These are phyloP conservation scores for Kandelia obovata DNA, from an alignment of 345 rosid species.

Conservation along the genomic window DNA sequence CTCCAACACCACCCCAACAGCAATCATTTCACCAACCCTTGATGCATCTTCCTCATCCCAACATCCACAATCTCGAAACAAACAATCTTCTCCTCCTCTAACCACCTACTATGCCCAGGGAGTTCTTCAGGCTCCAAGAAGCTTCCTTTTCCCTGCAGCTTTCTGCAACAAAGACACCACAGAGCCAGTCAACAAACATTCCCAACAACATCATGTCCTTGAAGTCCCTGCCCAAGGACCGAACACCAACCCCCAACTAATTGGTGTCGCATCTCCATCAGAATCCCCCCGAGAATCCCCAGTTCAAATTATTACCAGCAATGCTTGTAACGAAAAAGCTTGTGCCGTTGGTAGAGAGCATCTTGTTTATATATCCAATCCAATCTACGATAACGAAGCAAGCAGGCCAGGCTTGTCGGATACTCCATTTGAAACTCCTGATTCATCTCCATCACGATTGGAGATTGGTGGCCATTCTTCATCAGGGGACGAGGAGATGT, in stretches of 20 bases:
- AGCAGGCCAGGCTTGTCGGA: slow-evolving; percentile 26
- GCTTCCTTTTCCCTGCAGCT: slow-evolving; percentile 41
- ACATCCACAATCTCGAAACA: slow-evolving; percentile 18
- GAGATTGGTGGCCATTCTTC: slow-evolving; percentile 42
- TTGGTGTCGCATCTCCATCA: slow-evolving; percentile 37
- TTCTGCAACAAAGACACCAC: slow-evolving; percentile 17
- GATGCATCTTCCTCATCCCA: slow-evolving; percentile 19
- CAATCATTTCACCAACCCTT: slow-evolving; percentile 1
- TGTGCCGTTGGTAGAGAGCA: slow-evolving; percentile 24
- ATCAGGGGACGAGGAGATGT: slow-evolving; percentile 35
- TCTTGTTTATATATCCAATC: slow-evolving; percentile 78
- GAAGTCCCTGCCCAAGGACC: slow-evolving; percentile 25
- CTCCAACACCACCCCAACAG: slow-evolving; percentile 12
- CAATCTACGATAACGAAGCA: slow-evolving; percentile 58
- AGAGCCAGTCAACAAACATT: slow-evolving; percentile 13
- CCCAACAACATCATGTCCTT: slow-evolving; percentile 22
- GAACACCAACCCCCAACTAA: slow-evolving; percentile 27
- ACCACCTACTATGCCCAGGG: slow-evolving; percentile 55
- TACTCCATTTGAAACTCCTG: slow-evolving; percentile 80
- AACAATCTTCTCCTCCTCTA: slow-evolving; percentile 28
- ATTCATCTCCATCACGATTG: slow-evolving; percentile 69
- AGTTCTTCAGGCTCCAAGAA: slow-evolving; percentile 61
- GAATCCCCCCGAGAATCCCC: slow-evolving; percentile 32
- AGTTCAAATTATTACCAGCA: slow-evolving; percentile 5
- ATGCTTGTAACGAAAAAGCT: slow-evolving; percentile 15